Conservation (phyloP, 2,329 filamentous ascomycete genomes). For the Ilyonectria robusta region DNA sequence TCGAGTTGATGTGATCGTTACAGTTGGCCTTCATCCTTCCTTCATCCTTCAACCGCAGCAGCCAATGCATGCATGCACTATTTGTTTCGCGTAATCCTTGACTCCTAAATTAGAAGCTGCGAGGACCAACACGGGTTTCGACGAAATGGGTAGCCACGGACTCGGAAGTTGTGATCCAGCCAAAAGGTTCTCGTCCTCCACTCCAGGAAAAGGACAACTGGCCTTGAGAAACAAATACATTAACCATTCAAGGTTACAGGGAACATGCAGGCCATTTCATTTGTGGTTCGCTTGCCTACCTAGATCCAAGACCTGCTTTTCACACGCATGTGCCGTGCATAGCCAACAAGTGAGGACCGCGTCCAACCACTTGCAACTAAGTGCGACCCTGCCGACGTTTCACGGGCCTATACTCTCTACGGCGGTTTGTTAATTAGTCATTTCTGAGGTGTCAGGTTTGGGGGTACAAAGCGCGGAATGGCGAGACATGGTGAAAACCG, state of each 20-base stretch:
- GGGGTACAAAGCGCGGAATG: conserved; percentile 16
- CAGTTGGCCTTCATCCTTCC: conserved; percentile 7
- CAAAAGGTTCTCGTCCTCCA: background rate
- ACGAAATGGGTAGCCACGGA: conserved; percentile 13
- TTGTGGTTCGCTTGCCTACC: background rate
- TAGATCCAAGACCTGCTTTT: conserved; percentile 18
- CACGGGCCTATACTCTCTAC: conserved; percentile 26
- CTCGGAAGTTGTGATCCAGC: conserved; percentile 5
- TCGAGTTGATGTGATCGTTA: background rate
- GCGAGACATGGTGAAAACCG: conserved; percentile 25
- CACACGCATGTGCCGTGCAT: conserved; percentile 12
- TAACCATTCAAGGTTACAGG: conserved; percentile 12
- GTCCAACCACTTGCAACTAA: conserved; percentile 35
- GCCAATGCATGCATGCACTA: conserved; percentile 7
- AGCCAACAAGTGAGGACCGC: conserved; percentile 14
- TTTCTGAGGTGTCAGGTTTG: conserved; percentile 26
- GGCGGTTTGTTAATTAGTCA: conserved; percentile 15
- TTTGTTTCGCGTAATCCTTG: conserved; percentile 21
- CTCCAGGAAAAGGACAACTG: conserved; percentile 13
- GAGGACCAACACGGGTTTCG: conserved; percentile 2
- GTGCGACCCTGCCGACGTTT: conserved; percentile 39
- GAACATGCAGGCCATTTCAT: conserved; percentile 13
- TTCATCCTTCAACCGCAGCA: conserved; percentile 8
- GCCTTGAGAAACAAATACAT: background rate
- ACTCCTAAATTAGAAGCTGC: conserved; percentile 17